Percentiles rank a stretch among this genome's conserved stretches.
phyloP scores from a whole-genome alignment of 169 alveolate species.

The Eimeria necatrix region DNA sequence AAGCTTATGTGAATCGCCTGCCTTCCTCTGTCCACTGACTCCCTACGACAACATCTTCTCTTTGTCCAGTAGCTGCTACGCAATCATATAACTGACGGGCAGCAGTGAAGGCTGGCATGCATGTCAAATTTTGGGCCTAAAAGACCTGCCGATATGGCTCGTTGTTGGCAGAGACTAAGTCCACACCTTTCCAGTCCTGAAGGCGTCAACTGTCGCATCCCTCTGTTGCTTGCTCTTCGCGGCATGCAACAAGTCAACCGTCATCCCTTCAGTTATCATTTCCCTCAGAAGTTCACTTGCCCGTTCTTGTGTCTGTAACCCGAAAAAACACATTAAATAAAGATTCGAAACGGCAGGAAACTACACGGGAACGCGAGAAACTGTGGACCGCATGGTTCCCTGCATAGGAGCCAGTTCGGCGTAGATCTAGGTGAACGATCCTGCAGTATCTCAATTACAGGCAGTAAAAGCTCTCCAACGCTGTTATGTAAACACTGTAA shows the following conservation, averaged over 20 bases:
- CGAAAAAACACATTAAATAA: neutral
- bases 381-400: no score
- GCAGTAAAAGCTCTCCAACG: no score
- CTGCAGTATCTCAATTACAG: no score
- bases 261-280: conserved; percentile 76
- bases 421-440: no score
- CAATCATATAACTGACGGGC: neutral
- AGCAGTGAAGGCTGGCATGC: neutral
- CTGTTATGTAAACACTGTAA: no score
- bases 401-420: no score
- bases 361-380: neutral
- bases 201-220: conserved; percentile 84
- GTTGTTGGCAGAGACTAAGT: neutral
- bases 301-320: conserved; percentile 79
- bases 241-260: conserved; percentile 81
- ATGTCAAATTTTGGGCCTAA: neutral
- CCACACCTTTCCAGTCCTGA: conserved; percentile 84
- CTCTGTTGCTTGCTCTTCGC: conserved; percentile 83
- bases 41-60: neutral
- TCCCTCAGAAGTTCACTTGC: conserved; percentile 80
- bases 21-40: neutral
- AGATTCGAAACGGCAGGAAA: neutral
- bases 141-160: neutral
- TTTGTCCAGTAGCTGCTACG: neutral
- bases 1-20: neutral